phyloP scores from a whole-genome alignment of 495 filamentous ascomycete species.

The Oleoguttula mirabilis region DNA sequence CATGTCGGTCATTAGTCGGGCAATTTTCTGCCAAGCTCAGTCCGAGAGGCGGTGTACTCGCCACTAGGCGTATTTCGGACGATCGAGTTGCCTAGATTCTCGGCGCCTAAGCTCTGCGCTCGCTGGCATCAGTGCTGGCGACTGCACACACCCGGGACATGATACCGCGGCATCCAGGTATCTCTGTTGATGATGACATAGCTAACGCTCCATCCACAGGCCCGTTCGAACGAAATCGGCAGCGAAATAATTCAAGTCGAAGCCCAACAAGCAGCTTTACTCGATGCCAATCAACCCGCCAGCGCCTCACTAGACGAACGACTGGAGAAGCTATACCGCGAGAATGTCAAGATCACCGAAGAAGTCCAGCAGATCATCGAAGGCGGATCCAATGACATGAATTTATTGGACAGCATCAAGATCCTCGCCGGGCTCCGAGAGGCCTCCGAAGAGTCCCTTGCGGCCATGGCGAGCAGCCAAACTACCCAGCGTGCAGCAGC shows the following conservation, averaged over 20 bases:
- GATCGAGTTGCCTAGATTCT: too few relatives aligned
- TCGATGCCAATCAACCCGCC: slow-evolving; percentile 8
- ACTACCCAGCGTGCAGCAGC: not conserved
- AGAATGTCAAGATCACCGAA: slow-evolving; percentile 51
- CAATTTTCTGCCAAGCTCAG: too few relatives aligned
- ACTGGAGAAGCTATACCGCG: slow-evolving; percentile 48
- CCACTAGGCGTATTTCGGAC: too few relatives aligned
- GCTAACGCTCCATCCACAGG: slow-evolving; percentile 16
- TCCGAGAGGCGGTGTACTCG: too few relatives aligned
- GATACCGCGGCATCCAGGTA: not conserved
- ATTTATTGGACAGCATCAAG: slow-evolving; percentile 39
- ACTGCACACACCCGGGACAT: too few relatives aligned
- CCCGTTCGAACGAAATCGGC: slow-evolving; percentile 31
- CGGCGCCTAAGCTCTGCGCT: too few relatives aligned
- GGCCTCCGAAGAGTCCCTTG: slow-evolving; percentile 33
- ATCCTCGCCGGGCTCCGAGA: slow-evolving; percentile 48
- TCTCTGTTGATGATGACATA: not conserved
- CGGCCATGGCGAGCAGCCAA: not conserved
- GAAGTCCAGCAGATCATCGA: slow-evolving; percentile 47
- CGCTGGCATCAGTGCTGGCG: too few relatives aligned
- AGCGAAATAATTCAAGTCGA: slow-evolving; percentile 45
- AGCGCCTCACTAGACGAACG: slow-evolving; percentile 29
- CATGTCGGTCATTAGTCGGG: too few relatives aligned
- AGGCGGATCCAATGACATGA: slow-evolving; percentile 37
- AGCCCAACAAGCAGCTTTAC: slow-evolving; percentile 31